These are phyloP conservation scores for Garcia nutans DNA, from an alignment of 345 rosid genomes.

Conservation along the genomic window DNA sequence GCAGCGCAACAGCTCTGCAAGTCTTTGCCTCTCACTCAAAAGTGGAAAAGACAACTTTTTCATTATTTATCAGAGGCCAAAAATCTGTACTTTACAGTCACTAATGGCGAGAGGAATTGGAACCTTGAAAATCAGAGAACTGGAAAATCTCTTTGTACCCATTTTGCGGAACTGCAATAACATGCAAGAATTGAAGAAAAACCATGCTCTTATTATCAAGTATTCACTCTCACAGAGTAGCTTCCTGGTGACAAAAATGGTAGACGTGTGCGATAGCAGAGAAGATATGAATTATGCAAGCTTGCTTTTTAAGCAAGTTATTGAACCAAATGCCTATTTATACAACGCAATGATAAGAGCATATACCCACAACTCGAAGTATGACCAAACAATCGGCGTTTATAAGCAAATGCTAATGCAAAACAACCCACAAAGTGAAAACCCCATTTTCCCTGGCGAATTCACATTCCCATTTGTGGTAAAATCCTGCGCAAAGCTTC, in stretches of 20 bases:
- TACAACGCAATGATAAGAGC: constrained; percentile 57
- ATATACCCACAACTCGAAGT: constrained; percentile 37
- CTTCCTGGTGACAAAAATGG: constrained; percentile 52
- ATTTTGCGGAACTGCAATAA: constrained; percentile 35
- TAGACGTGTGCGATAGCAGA: constrained; percentile 39
- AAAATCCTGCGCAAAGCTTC: constrained; percentile 48
- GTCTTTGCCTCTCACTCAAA: constrained; percentile 43
- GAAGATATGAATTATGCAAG: constrained; percentile 44
- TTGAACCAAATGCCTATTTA: constrained; percentile 45
- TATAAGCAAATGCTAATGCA: constrained; percentile 39
- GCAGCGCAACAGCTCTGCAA: constrained; percentile 44
- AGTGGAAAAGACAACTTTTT: constrained; percentile 13
- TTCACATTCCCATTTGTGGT: constrained; percentile 59
- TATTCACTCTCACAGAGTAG: constrained; percentile 51
- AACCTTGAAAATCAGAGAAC: constrained; percentile 30
- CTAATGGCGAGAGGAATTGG: constrained; percentile 20
- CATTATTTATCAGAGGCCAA: constrained; percentile 18
- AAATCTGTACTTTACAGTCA: not conserved
- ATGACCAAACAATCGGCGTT: constrained; percentile 23
- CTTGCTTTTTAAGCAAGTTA: constrained; percentile 42
- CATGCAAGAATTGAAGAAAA: constrained; percentile 38
- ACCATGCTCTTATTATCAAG: constrained; percentile 39
- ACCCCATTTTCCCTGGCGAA: constrained; percentile 38
- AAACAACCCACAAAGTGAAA: constrained; percentile 5
- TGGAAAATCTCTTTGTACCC: constrained; percentile 45